Percentiles rank a stretch among this genome's conserved stretches.
Evolutionary conservation across 108 stramenopile genomes (phyloP).

Genomic region (Nitzschia putrida): DNA sequence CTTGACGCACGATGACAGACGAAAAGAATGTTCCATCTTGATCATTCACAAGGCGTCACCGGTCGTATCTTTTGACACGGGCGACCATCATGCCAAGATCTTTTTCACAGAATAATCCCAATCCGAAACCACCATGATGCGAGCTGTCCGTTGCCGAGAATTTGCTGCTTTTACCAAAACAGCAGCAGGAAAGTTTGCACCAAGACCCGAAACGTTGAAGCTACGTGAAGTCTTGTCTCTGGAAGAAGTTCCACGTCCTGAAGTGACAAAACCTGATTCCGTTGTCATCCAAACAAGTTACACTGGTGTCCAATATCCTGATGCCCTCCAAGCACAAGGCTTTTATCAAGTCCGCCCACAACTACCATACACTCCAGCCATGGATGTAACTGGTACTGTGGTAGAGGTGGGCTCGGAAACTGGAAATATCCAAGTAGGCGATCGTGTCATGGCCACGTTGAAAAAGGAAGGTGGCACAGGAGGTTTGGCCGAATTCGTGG

Average conservation of each 20-base stretch:
- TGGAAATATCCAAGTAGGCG: constrained; percentile 44
- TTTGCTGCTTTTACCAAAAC: constrained; percentile 15
- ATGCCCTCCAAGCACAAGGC: constrained; percentile 66
- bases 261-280: constrained; percentile 2
- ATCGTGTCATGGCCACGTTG: constrained; percentile 63
- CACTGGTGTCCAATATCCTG: constrained; percentile 76
- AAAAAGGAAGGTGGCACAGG: constrained; percentile 59
- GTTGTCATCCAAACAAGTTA: constrained; percentile 60
- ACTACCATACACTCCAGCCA: constrained; percentile 68
- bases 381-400: constrained; percentile 68
- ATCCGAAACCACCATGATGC: constrained; percentile 33
- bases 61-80: too few relatives aligned
- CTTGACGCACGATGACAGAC: too few relatives aligned
- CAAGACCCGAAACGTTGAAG: neutral
- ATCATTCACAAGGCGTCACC: too few relatives aligned
- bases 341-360: constrained; percentile 61
- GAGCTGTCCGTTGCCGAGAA: constrained; percentile 60
- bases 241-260: constrained; percentile 29
- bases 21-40: too few relatives aligned
- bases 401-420: constrained; percentile 45
- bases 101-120: too few relatives aligned
- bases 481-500: constrained; percentile 53
- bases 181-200: constrained; percentile 3
- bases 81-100: too few relatives aligned
- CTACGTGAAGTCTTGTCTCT: constrained; percentile 30